A percentile compares a stretch with the other conserved stretches of the same genome.
Evolutionary conservation across 1,139 yeast species (phyloP).

Genomic region (Zygosaccharomyces sapae): DNA sequence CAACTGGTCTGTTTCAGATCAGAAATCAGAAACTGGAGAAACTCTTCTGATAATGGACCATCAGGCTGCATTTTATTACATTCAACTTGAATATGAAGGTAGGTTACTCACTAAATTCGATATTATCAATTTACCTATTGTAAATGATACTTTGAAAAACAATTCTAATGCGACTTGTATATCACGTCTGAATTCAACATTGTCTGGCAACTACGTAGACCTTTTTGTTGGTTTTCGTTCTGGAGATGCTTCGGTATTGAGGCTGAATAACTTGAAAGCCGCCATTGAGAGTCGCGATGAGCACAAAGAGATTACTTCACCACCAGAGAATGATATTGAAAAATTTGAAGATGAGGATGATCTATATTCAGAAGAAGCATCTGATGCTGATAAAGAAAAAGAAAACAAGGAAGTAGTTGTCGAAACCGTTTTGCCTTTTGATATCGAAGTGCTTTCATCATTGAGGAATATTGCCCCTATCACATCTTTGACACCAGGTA

Average conservation of each 20-base stretch:
- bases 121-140: constrained; percentile 31
- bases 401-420: constrained; percentile 34
- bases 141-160: constrained; percentile 29
- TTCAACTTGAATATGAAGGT: constrained; percentile 32
- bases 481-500: constrained; percentile 63
- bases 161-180: constrained; percentile 29
- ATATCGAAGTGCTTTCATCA: constrained; percentile 49
- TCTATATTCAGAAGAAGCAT: constrained; percentile 31
- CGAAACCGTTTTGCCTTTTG: constrained; percentile 33
- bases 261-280: constrained; percentile 31
- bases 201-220: constrained; percentile 18
- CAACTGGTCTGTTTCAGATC: constrained; percentile 19
- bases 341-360: constrained; percentile 35
- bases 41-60: constrained; percentile 30
- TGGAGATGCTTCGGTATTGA: constrained; percentile 31
- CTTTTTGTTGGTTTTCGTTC: constrained; percentile 34
- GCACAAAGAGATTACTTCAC: constrained; percentile 14
- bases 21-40: constrained; percentile 19
- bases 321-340: constrained; percentile 22
- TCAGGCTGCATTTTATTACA: constrained; percentile 26
- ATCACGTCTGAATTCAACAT: constrained; percentile 19
- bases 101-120: constrained; percentile 31
- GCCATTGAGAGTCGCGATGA: constrained; percentile 27
- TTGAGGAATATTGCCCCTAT: constrained; percentile 72
- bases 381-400: constrained; percentile 34